Conservation (phyloP, 75 land plant species). For the Larix kaempferi region DNA sequence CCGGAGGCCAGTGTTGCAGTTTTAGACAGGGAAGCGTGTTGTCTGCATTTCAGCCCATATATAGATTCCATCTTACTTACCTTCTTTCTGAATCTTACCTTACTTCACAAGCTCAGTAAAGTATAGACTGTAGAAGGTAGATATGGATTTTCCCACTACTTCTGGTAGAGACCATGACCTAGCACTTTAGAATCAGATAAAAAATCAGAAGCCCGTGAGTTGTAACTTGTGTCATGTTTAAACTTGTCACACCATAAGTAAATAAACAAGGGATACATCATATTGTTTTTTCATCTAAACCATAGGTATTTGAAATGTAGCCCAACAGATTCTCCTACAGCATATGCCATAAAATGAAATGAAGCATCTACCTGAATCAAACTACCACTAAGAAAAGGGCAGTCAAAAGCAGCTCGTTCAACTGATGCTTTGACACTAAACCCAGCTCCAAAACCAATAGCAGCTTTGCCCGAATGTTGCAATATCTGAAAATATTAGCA, state of each 20-base stretch:
- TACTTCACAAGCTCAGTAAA: too few species aligned
- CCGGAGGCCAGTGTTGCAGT: too few species aligned
- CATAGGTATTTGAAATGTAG: not conserved
- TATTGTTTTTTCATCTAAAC: not conserved
- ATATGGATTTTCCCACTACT: too few species aligned
- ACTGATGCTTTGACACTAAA: slow-evolving; percentile 46
- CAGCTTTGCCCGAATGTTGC: slow-evolving; percentile 38
- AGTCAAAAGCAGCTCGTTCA: slow-evolving; percentile 46
- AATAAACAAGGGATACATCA: not conserved
- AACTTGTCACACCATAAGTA: not conserved
- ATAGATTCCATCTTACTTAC: too few species aligned
- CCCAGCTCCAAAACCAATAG: slow-evolving; percentile 71
- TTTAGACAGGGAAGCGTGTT: too few species aligned
- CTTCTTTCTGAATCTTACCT: too few species aligned
- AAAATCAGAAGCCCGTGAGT: too few species aligned
- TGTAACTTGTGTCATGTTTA: too few species aligned
- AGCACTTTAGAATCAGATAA: too few species aligned
- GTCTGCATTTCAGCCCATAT: too few species aligned
- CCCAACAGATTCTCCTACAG: not conserved
- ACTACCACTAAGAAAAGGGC: slow-evolving; percentile 50
- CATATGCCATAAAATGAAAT: not conserved
- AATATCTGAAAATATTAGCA: slow-evolving; percentile 33
- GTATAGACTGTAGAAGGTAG: too few species aligned
- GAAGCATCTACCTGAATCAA: slow-evolving; percentile 38
- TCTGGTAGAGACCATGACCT: too few species aligned